Percentiles rank a stretch among this genome's conserved stretches.
Evolutionary conservation across 2,329 filamentous ascomycete species (phyloP).

Genomic region (Ramichloridium luteum): DNA sequence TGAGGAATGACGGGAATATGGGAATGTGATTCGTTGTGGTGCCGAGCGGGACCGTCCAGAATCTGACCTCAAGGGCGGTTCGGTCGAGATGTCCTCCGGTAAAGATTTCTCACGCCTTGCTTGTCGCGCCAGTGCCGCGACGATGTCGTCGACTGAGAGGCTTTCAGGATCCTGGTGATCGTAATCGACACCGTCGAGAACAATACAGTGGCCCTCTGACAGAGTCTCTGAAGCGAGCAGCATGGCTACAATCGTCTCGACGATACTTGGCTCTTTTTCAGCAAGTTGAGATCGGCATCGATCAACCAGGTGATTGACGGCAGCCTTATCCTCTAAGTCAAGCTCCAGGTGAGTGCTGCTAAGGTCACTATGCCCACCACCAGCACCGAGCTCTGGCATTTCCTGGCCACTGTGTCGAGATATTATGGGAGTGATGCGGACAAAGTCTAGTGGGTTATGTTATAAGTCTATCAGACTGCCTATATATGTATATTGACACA

Average conservation of each 20-base stretch:
- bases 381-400: conserved; percentile 61
- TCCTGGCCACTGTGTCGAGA: conserved; percentile 49
- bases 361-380: conserved; percentile 67
- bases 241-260: conserved; percentile 6
- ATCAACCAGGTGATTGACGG: conserved; percentile 41
- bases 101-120: conserved; percentile 16
- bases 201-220: background rate
- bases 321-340: conserved; percentile 39
- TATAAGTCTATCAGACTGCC: too few relatives aligned
- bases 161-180: conserved; percentile 13
- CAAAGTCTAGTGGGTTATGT: too few relatives aligned
- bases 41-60: too few relatives aligned
- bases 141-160: conserved; percentile 21
- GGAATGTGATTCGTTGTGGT: conserved; percentile 45
- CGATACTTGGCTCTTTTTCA: background rate
- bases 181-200: background rate
- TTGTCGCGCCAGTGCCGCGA: conserved; percentile 16
- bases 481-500: too few relatives aligned
- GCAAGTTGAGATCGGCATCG: conserved; percentile 23
- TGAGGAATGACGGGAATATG: conserved; percentile 82
- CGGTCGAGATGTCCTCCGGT: too few relatives aligned
- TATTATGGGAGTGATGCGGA: conserved; percentile 70
- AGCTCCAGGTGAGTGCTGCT: conserved; percentile 52
- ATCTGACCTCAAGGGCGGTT: too few relatives aligned
- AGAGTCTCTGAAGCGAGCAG: too few relatives aligned